Conservation (phyloP, 306 rosid genomes). For the Begonia loranthoides region DNA sequence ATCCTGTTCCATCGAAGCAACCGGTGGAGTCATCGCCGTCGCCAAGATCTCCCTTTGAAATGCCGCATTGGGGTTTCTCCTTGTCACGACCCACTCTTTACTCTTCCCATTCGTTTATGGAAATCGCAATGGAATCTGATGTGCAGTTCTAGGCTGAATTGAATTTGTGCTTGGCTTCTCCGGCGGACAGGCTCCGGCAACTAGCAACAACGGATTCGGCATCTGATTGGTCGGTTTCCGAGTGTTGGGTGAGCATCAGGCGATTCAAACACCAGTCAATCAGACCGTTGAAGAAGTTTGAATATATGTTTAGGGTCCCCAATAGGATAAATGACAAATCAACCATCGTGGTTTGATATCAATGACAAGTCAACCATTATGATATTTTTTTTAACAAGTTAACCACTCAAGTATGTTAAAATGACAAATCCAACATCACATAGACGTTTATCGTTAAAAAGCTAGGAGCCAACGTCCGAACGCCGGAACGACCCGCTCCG, state of each 20-base stretch:
- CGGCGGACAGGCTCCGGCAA: constrained; percentile 19
- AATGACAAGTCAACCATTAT: too few relatives aligned
- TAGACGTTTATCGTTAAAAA: too few relatives aligned
- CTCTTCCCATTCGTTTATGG: background rate
- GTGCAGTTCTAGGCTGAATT: constrained; percentile 1
- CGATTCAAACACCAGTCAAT: background rate
- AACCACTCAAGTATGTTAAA: too few relatives aligned
- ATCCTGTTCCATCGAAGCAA: constrained; percentile 13
- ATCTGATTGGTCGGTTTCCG: constrained; percentile 32
- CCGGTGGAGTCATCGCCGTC: background rate
- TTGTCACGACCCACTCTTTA: background rate
- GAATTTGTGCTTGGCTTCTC: constrained; percentile 5
- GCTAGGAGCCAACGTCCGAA: too few relatives aligned
- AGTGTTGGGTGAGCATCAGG: constrained; percentile 39
- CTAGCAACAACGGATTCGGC: constrained; percentile 12
- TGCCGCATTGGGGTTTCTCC: constrained; percentile 37
- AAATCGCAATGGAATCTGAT: constrained; percentile 14
- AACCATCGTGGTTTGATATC: too few relatives aligned
- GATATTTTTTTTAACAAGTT: too few relatives aligned
- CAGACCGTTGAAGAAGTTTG: background rate
- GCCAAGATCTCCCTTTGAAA: constrained; percentile 53
- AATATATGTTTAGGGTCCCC: too few relatives aligned
- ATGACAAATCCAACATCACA: too few relatives aligned
- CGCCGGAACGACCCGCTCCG: too few relatives aligned
- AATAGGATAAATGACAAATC: too few relatives aligned